phyloP scores from a whole-genome alignment of 352 stramenopile species.

The Phytophthora hibernalis region DNA sequence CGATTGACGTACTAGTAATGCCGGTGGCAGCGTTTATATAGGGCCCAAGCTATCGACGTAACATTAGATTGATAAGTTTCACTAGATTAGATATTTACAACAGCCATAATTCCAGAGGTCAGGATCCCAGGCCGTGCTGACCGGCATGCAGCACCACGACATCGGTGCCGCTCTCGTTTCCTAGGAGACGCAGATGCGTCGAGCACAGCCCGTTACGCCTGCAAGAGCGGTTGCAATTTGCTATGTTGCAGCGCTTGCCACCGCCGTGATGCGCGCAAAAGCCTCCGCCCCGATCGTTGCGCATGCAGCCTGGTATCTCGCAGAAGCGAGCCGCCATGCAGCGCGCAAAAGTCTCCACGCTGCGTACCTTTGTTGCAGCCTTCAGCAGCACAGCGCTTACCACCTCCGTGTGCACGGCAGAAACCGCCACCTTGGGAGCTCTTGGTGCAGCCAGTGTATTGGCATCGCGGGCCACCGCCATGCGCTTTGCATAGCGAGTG shows the following conservation, averaged over 20 bases:
- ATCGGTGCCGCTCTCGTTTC: conserved; percentile 16
- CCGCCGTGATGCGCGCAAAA: conserved; percentile 76
- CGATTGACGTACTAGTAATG: too few relatives aligned
- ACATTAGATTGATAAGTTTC: too few relatives aligned
- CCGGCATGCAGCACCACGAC: conserved; percentile 2
- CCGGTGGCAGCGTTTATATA: too few relatives aligned
- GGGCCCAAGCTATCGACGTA: too few relatives aligned
- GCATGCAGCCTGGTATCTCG: conserved; percentile 75
- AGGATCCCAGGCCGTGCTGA: not conserved
- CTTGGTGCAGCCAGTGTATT: conserved; percentile 65
- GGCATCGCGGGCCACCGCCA: conserved; percentile 63
- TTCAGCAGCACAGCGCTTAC: conserved; percentile 60
- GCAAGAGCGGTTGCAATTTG: conserved; percentile 74
- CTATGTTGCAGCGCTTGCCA: conserved; percentile 74
- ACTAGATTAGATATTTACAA: not conserved
- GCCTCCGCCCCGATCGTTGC: conserved; percentile 82
- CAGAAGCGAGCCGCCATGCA: conserved; percentile 84
- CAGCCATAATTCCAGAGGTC: not conserved
- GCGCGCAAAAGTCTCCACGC: conserved; percentile 81
- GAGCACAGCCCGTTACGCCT: conserved; percentile 79
- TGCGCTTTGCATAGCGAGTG: conserved; percentile 58
- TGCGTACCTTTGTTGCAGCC: conserved; percentile 90
- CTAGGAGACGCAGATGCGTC: conserved; percentile 55
- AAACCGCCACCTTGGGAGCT: conserved; percentile 79
- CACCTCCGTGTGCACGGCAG: conserved; percentile 52